phyloP scores from a whole-genome alignment of 768 basidiomycete species.

The Cystobasidium onofrii region DNA sequence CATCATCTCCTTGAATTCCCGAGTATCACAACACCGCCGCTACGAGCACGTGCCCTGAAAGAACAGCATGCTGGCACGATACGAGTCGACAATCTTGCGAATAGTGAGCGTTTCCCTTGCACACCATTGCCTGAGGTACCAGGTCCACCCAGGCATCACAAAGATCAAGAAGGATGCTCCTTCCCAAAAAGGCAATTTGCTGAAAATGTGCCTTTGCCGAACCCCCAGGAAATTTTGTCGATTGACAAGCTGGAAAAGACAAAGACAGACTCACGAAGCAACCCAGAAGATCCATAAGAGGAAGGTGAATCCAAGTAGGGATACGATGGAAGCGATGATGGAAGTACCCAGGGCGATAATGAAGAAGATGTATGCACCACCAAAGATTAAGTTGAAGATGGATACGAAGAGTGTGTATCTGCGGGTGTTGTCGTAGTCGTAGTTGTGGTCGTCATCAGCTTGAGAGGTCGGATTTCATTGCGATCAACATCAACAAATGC shows the following conservation, averaged over 20 bases:
- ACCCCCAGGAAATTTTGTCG: neutral
- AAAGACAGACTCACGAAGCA: conserved; percentile 25
- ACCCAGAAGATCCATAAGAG: conserved; percentile 43
- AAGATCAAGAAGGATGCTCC: neutral
- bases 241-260: conserved; percentile 4
- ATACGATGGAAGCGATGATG: conserved; percentile 42
- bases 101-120: no score
- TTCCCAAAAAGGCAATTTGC: neutral
- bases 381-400: conserved; percentile 21
- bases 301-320: conserved; percentile 36
- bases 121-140: no score
- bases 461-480: neutral
- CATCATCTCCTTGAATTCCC: no score
- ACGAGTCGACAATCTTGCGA: no score
- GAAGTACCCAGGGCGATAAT: conserved; percentile 34
- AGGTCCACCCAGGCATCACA: no score
- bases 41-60: no score
- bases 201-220: no score
- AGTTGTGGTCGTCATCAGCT: no score
- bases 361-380: conserved; percentile 29
- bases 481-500: neutral
- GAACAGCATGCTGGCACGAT: no score
- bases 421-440: no score
- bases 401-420: conserved; percentile 23
- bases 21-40: no score